Evolutionary conservation across 495 filamentous ascomycete genomes (phyloP), one percentile per base, ranked within the genome.

Genomic region (Aspergillus saccharolyticus): DNA sequence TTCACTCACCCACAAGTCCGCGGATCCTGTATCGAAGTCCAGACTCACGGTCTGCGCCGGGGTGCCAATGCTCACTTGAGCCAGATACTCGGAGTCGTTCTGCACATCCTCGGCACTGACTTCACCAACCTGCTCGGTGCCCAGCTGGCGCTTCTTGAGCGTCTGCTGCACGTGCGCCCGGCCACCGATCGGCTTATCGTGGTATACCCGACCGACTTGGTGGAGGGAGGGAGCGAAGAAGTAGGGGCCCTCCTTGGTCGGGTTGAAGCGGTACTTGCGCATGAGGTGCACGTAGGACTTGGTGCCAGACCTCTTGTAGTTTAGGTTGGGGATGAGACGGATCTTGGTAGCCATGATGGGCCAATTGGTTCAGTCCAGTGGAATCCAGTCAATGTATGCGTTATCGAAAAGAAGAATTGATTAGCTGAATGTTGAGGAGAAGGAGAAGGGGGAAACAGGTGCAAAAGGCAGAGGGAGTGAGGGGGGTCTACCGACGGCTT

Each of bases 1-100:
- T 3, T 10, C 0, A 63, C 79, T 57, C 77, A 92, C 87, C 89
- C 87, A 93, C 42, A 90, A 76, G 78, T 91, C 88, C 7, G 85
- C 77, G 45, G 86, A 89, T 12, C 87, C 89, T 25, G 88, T 90
- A 70, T 93, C 88, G 61, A 91, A 89, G 65, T 90, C 85, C 48
- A 91, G 65, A 49, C 74, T 80, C 55, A 90, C 52, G 42, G 70
- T 84, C 75, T 91, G 87, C 2, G 76, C 72, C 10, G 87, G 87
- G 1, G 83, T 87, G 25, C 89, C 89, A 61, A 91, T 86, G 6
- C 65, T 57, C 44, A 91, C 80, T 51, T 80, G 74, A 50, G 82
- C 87, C 33, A 91, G 78, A 62, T 90, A 90, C 74, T 82, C 70
- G 20, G 81, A 75, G 56, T 91, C 88, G 60, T 90, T 86, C 70